Evolutionary conservation across 2,329 filamentous ascomycete species (phyloP).

Genomic region (Chrysoporthe cubensis): DNA sequence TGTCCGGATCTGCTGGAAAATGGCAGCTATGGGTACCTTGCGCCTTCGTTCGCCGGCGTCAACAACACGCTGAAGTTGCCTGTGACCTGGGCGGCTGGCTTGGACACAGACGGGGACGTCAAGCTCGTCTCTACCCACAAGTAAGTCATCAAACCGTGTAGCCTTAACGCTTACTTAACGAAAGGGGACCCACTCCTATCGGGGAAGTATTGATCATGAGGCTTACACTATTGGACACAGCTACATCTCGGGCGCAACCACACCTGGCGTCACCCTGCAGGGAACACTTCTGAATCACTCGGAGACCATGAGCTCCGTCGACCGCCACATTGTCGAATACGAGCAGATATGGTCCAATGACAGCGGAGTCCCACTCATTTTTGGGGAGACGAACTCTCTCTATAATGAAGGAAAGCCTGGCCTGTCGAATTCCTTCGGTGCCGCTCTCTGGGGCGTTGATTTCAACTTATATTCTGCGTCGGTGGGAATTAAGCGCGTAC

Average conservation of each 20-base stretch:
- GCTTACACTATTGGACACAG: constrained; percentile 39
- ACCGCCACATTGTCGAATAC: constrained; percentile 52
- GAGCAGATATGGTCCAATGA: constrained; percentile 42
- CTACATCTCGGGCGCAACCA: constrained; percentile 64
- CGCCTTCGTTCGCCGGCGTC: constrained; percentile 61
- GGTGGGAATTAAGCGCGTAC: constrained; percentile 58
- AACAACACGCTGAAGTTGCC: constrained; percentile 55
- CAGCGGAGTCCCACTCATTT: constrained; percentile 53
- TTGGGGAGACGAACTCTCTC: constrained; percentile 66
- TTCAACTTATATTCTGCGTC: constrained; percentile 63
- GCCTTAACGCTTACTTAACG: no score
- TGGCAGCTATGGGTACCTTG: constrained; percentile 54
- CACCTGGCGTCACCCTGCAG: constrained; percentile 65
- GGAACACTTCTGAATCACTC: constrained; percentile 68
- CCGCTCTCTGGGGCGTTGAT: constrained; percentile 67
- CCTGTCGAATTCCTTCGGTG: constrained; percentile 67
- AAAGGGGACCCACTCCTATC: no score
- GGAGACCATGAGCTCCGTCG: constrained; percentile 52
- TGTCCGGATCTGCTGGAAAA: constrained; percentile 54
- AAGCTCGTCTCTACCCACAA: constrained; percentile 63
- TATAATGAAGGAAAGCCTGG: constrained; percentile 65
- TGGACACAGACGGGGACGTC: constrained; percentile 54
- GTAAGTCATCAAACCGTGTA: constrained; percentile 41
- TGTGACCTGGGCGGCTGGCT: constrained; percentile 55
- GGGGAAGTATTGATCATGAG: no score